These are phyloP conservation scores for Cairneyella variabilis DNA, from an alignment of 495 filamentous ascomycete genomes.

Conservation along the genomic window DNA sequence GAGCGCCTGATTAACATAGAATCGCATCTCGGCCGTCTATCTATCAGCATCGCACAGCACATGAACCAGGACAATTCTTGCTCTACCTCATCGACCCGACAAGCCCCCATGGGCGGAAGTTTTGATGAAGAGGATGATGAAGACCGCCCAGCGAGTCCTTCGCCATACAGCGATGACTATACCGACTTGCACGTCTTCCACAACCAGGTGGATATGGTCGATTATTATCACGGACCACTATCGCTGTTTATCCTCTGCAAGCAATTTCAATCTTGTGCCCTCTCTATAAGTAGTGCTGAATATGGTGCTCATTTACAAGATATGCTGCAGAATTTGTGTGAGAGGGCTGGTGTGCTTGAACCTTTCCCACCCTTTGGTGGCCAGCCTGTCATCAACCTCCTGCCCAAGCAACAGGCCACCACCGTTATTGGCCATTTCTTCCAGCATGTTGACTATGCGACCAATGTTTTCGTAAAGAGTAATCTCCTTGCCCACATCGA, in stretches of 20 bases:
- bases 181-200: constrained; percentile 5
- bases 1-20: constrained; percentile 1
- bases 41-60: background rate
- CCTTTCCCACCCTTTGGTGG: constrained; percentile 4
- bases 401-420: constrained; percentile 3
- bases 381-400: constrained; percentile 1
- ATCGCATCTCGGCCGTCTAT: constrained; percentile 7
- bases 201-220: constrained; percentile 3
- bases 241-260: constrained; percentile 1
- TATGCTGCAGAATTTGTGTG: constrained; percentile 1
- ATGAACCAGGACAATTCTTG: background rate
- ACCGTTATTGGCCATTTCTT: constrained; percentile 5
- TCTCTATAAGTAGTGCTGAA: background rate
- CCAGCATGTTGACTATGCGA: constrained; percentile 2
- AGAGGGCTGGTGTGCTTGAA: background rate
- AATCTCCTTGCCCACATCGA: constrained; percentile 2
- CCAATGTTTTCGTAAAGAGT: background rate
- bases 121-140: background rate
- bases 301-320: background rate
- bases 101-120: background rate
- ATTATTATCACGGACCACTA: background rate
- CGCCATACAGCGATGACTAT: constrained; percentile 5
- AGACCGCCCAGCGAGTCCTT: constrained; percentile 2
- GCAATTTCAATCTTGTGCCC: background rate
- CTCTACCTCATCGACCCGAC: background rate